Base-by-base conservation (phyloP, 768 basidiomycete genomes). In the Phanerodontia chrysosporium region DNA sequence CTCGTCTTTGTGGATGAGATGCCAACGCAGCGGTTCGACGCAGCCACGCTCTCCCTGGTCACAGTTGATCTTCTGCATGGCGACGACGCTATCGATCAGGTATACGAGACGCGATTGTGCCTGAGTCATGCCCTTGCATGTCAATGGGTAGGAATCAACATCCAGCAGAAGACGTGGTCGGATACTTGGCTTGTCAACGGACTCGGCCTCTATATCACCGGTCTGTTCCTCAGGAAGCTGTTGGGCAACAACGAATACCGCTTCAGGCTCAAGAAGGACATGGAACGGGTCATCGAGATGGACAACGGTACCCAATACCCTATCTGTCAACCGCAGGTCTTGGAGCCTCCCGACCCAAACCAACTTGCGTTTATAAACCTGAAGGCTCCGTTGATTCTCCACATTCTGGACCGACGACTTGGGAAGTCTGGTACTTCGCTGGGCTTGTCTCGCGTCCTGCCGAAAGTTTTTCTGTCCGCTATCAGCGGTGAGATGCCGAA, bases 151-250 rank as follows among this genome's bases (percentile, higher is more conserved):
- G 95, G 97, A 27, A 86, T 99, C 73, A 96, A 98, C 72, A 93
- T 99, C 66, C 87, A 94, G 58, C 95, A 89, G 54, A 94, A 93
- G 75, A 82, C 86, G 28, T 92, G 92, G 84, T 89, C 93, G 13
- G 97, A 99, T 72, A 83, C 87, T 25, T 99, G 97, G 97, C 84
- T 99, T n/a, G 87, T 95, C 58, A 94, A 96, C 66, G 97, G 95
- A 1, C 77, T 99, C 48, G 89, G 92, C 9, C 78, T 95, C 16
- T 95, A 98, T 69, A 89, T 98, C 68, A 89, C 91, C 5, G 89
- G 89, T 10, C 80, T 95, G 44, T 98, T 92, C 76, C 75, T 95
- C 66, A 84, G 87, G 58, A 90, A 89, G 72, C 76, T 95, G 14
- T 79, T 98, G 58, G 97, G 97, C 39, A 97, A 89, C 73, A 99